phyloP scores from a whole-genome alignment of 2,329 filamentous ascomycete genomes.

The Elsinoe fawcettii region DNA sequence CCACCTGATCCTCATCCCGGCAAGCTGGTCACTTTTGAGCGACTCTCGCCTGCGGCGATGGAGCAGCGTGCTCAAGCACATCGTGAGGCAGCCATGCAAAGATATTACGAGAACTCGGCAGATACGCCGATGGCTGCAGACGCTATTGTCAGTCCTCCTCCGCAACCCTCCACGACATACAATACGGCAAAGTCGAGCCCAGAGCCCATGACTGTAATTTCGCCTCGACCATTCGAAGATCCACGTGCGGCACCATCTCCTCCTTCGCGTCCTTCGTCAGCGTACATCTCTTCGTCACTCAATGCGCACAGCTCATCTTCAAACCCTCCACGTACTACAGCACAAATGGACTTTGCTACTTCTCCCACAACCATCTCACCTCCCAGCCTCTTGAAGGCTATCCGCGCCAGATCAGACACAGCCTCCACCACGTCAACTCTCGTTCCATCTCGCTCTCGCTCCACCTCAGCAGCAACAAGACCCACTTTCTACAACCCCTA shows the following conservation, averaged over 20 bases:
- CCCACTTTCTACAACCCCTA: neutral
- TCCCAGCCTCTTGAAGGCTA: neutral
- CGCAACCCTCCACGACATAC: neutral
- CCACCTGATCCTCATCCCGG: neutral
- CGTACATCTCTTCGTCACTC: neutral
- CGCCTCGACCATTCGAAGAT: neutral
- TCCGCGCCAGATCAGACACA: neutral
- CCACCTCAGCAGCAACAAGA: neutral
- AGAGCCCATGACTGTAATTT: neutral
- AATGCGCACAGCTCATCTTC: slow-evolving; percentile 11
- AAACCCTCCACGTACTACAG: neutral
- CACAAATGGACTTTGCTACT: slow-evolving; percentile 7
- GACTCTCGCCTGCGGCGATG: neutral
- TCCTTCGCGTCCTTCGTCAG: neutral
- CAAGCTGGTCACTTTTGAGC: slow-evolving; percentile 6
- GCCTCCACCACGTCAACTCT: neutral
- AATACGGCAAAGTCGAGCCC: neutral
- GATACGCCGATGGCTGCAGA: neutral
- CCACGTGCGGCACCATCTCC: neutral
- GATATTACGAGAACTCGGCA: slow-evolving; percentile 6
- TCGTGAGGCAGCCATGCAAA: neutral
- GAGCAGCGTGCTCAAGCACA: slow-evolving; percentile 5
- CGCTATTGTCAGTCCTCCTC: neutral
- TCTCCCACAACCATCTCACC: neutral
- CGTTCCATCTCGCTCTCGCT: neutral